phyloP scores from a whole-genome alignment of 805 yeast species.

The Kodamaea nitidulidarum region DNA sequence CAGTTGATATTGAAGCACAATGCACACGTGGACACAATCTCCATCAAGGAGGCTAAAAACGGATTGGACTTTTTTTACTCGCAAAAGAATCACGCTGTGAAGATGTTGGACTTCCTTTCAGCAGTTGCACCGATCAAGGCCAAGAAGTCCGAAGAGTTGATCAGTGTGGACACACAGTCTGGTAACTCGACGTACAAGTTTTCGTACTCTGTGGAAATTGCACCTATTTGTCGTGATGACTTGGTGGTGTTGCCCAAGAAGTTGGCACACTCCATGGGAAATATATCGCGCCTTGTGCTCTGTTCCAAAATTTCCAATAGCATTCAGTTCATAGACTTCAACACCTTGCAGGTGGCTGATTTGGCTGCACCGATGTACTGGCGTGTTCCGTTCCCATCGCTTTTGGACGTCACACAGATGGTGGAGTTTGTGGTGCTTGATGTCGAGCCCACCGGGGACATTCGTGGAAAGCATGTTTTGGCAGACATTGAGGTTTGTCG shows the following conservation, averaged over 20 bases:
- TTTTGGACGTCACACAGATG: slow-evolving; percentile 71
- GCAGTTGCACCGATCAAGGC: slow-evolving; percentile 81
- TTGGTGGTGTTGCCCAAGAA: slow-evolving; percentile 86
- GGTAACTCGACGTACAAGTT: slow-evolving; percentile 86
- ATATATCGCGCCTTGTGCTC: slow-evolving; percentile 72
- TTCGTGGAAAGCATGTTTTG: slow-evolving; percentile 70
- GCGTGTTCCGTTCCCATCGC: slow-evolving; percentile 74
- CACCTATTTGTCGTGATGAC: slow-evolving; percentile 96
- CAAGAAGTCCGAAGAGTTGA: slow-evolving; percentile 85
- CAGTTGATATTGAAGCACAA: slow-evolving; percentile 89
- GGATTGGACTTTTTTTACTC: slow-evolving; percentile 93
- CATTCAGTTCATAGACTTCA: slow-evolving; percentile 83
- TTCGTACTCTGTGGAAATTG: slow-evolving; percentile 88
- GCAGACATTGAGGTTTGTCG: slow-evolving; percentile 94
- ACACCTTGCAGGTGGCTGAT: slow-evolving; percentile 73
- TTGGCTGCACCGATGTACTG: slow-evolving; percentile 68
- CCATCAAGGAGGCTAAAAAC: slow-evolving; percentile 88
- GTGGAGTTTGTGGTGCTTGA: slow-evolving; percentile 88
- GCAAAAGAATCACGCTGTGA: slow-evolving; percentile 84
- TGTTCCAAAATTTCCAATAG: slow-evolving; percentile 83
- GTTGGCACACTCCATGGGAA: slow-evolving; percentile 79
- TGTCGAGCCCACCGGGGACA: slow-evolving; percentile 85
- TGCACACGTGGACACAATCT: slow-evolving; percentile 90
- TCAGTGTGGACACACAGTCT: slow-evolving; percentile 88
- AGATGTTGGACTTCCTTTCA: slow-evolving; percentile 85